Evolutionary conservation across 202 grass and related monocot genomes (phyloP), one percentile per base, ranked within the genome.

Genomic region (Brachypodium distachyon): DNA sequence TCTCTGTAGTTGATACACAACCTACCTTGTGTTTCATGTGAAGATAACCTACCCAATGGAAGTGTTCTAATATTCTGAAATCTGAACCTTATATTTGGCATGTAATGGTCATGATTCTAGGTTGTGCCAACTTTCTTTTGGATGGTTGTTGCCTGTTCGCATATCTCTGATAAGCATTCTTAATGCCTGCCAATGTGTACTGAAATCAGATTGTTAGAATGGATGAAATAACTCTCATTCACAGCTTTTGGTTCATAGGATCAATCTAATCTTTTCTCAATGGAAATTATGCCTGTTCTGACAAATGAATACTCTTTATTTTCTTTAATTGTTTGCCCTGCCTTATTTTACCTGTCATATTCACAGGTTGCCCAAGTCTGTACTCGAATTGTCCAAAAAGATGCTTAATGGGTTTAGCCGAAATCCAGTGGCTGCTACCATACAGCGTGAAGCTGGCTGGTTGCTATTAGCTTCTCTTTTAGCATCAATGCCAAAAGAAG

Each of bases 401-500:
- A 90, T 98, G 91, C 77, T 98, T 50, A 88, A 86, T 86, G 72
- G 70, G 32, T 87, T 83, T 58, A 98, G 95, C 73, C 87, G 95
- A 61, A 98, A 98, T 81, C 91, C 87, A 77, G 72, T 81, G 51
- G 91, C 87, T 81, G 88, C 91, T 81, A 84, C 56, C 44, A 82
- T 84, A n/a, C 87, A 92, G 61, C 90, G 89, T 82, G 95, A 94
- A 89, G 84, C 89, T 69, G 89, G 95, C 25, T 98, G 95, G 95
- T 84, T 98, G 81, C 91, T 98, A 62, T 88, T 98, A 84, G 89
- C 91, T 55, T 98, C 95, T 73, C 85, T 98, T 74, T 79, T 98
- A 84, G 89, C 85, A 71, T 94, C 87, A 42, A 94, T 98, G 95
- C 95, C 95, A 73, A 98, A 86, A 92, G 95, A 98, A 88, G 94